These are phyloP conservation scores for Russula sp. DNA, from an alignment of 768 basidiomycete genomes.

Conservation along the genomic window DNA sequence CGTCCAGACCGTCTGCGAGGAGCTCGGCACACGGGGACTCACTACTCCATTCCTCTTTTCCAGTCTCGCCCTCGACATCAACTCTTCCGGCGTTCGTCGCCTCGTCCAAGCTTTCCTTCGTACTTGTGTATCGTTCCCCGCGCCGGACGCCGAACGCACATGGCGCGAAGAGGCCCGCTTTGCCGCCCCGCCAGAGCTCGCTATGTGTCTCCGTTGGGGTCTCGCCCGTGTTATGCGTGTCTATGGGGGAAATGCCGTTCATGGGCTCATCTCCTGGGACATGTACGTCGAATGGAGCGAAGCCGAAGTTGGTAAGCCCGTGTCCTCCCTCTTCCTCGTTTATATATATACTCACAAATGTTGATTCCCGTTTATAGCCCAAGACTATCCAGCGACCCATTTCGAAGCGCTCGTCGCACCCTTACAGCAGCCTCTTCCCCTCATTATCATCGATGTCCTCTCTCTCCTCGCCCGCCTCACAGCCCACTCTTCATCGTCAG, in stretches of 20 bases:
- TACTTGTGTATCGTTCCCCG: slow-evolving; percentile 36
- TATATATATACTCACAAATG: not conserved
- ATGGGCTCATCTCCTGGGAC: slow-evolving; percentile 83
- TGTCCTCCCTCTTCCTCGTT: not conserved
- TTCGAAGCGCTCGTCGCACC: slow-evolving; percentile 61
- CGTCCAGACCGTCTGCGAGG: slow-evolving; percentile 60
- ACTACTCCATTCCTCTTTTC: slow-evolving; percentile 92
- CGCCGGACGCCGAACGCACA: slow-evolving; percentile 39
- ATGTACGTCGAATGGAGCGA: slow-evolving; percentile 75
- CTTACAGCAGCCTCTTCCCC: slow-evolving; percentile 46
- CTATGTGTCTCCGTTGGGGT: slow-evolving; percentile 91
- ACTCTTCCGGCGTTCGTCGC: slow-evolving; percentile 60
- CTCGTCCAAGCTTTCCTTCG: slow-evolving; percentile 78
- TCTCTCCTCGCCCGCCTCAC: slow-evolving; percentile 76
- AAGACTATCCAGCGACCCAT: slow-evolving; percentile 61
- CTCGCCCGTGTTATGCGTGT: slow-evolving; percentile 72
- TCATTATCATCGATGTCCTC: slow-evolving; percentile 61
- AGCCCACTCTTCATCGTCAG: slow-evolving; percentile 76
- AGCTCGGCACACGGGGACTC: slow-evolving; percentile 64
- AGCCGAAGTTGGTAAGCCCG: slow-evolving; percentile 65
- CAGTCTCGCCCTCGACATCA: slow-evolving; percentile 78
- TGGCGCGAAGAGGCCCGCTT: slow-evolving; percentile 81
- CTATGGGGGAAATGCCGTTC: slow-evolving; percentile 60
- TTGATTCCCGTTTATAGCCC: slow-evolving; percentile 33
- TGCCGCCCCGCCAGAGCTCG: slow-evolving; percentile 81